Percentiles rank a stretch among this genome's conserved stretches.
Conservation (phyloP, 345 rosid species). For the Citrus australasica region DNA sequence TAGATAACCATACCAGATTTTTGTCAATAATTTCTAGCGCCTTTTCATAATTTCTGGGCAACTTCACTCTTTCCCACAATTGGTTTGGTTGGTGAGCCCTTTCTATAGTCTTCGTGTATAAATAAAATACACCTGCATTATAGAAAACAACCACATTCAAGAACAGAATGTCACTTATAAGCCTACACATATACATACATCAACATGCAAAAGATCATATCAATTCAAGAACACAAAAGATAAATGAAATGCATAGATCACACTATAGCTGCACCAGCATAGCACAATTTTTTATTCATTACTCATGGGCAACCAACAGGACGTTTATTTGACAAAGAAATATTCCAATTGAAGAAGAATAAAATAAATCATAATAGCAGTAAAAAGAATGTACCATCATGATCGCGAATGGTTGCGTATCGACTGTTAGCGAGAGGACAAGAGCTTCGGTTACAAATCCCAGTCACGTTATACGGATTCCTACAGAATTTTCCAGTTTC, state of each 20-base stretch:
- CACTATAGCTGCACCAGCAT: background rate
- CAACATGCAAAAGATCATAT: background rate
- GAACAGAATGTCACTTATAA: background rate
- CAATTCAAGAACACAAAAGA: background rate
- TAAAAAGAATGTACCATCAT: conserved; percentile 48
- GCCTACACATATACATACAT: background rate
- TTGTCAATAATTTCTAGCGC: conserved; percentile 92
- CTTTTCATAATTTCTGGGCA: conserved; percentile 82
- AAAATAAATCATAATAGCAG: background rate
- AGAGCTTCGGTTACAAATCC: conserved; percentile 89
- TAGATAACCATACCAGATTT: conserved; percentile 57
- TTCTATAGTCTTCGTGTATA: conserved; percentile 95
- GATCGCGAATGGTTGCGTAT: conserved; percentile 90
- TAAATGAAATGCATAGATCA: background rate
- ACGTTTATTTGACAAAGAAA: background rate
- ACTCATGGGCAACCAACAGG: background rate
- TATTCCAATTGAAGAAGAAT: background rate
- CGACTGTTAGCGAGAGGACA: conserved; percentile 98
- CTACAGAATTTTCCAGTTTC: conserved; percentile 86
- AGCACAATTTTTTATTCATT: background rate
- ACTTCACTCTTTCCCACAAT: conserved; percentile 89
- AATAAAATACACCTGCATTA: conserved; percentile 74
- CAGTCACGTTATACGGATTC: conserved; percentile 93
- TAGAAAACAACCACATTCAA: conserved; percentile 8
- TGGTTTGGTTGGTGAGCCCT: conserved; percentile 89